Base-by-base conservation (phyloP, 345 rosid genomes). In the Moringa oleifera region DNA sequence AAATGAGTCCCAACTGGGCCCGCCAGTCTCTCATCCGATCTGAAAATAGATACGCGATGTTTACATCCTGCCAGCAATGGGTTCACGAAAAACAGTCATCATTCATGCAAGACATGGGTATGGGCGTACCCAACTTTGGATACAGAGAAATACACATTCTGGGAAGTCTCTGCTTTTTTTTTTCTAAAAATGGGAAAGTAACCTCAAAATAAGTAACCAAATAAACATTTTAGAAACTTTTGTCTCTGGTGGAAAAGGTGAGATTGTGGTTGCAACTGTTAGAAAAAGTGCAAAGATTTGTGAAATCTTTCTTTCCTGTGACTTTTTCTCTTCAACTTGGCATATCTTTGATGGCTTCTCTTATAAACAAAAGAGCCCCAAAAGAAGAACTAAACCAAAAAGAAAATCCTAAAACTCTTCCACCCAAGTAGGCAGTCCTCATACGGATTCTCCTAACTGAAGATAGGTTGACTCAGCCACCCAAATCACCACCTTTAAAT, bases 211-310 rank as follows among this genome's bases (percentile, higher is more conserved):
- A 66, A 78, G 62, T 68, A 75, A 69, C 51, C 70, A 58, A 67
- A 73, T n/a, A 72, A 63, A 61, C 67, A 62, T 75, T 63, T 57
- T 49, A 64, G 71, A 52, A 79, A 72, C 63, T 63, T 71, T 81
- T 81, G 82, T 78, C 80, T 82, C 74, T 69, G 69, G 67, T 69
- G 68, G 52, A 62, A 81, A 79, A 80, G 79, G 66, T 53, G 60
- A 59, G 79, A 68, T 70, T 68, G 85, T 84, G 90, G 89, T 72
- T 72, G 89, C 80, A 74, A 85, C 95, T 87, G 91, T 89, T 77
- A 31, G 69, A 20, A 82, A 92, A 92, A 76, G 92, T 80, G 77
- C 68, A 74, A 80, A 85, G 93, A 87, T 87, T 73, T 79, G 84
- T 72, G 70, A 62, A 80, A 89, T 85, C 95, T 87, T 87, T 81